Conservation (phyloP, 352 stramenopile species). For the Saprolegnia diclina region DNA sequence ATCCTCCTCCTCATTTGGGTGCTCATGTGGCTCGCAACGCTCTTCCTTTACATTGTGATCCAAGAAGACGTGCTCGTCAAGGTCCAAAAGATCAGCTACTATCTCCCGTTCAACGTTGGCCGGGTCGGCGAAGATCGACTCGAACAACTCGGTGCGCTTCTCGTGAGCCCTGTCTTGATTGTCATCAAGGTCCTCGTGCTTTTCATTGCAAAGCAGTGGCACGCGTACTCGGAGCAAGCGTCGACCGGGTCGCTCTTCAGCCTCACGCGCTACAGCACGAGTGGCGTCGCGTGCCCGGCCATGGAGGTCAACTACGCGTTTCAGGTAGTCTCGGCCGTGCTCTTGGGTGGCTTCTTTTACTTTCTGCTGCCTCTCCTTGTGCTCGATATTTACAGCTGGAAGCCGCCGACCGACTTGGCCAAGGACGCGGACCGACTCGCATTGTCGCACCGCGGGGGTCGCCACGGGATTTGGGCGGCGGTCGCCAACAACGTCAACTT, state of each 20-base stretch:
- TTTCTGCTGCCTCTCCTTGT: constrained; percentile 48
- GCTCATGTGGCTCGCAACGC: constrained; percentile 38
- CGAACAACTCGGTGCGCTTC: constrained; percentile 42
- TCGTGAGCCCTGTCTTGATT: constrained; percentile 51
- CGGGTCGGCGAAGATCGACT: constrained; percentile 34
- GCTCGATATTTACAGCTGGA: constrained; percentile 54
- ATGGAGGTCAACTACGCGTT: constrained; percentile 39
- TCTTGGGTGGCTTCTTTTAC: constrained; percentile 48
- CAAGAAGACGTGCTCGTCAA: constrained; percentile 54
- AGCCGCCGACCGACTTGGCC: constrained; percentile 42
- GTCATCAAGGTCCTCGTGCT: constrained; percentile 55
- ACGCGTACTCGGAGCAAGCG: constrained; percentile 32
- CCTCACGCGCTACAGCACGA: constrained; percentile 3
- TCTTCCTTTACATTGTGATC: constrained; percentile 52
- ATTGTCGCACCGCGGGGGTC: constrained; percentile 33
- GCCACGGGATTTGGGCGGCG: constrained; percentile 39
- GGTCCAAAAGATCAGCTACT: constrained; percentile 47
- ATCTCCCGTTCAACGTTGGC: constrained; percentile 36
- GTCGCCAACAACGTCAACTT: constrained; percentile 53
- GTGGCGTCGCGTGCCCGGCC: constrained; percentile 30
- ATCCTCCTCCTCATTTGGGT: constrained; percentile 33
- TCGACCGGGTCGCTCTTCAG: constrained; percentile 23
- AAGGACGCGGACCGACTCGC: constrained; percentile 31
- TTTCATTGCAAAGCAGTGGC: constrained; percentile 46
- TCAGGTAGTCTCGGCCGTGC: constrained; percentile 34